phyloP scores from a whole-genome alignment of 2,329 filamentous ascomycete genomes.

The Coniochaeta hoffmannii region DNA sequence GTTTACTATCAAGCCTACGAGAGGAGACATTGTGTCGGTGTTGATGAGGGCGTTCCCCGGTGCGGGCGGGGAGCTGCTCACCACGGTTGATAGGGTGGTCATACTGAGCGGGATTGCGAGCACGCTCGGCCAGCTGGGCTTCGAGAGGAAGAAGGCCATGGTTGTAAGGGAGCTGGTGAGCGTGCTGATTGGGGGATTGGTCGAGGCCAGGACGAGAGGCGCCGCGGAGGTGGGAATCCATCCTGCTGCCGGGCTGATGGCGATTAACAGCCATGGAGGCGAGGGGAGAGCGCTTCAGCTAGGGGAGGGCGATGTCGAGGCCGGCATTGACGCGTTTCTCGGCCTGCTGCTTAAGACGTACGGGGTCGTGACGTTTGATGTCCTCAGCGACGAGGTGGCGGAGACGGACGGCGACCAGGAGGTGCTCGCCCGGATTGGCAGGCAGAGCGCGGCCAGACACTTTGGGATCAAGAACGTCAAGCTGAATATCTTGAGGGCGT shows the following conservation, averaged over 20 bases:
- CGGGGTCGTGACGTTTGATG: constrained; percentile 50
- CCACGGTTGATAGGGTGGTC: constrained; percentile 66
- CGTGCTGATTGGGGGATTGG: constrained; percentile 73
- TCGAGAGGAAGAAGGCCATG: constrained; percentile 85
- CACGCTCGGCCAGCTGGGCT: constrained; percentile 72
- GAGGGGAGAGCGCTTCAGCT: constrained; percentile 52
- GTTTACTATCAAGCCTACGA: constrained; percentile 47
- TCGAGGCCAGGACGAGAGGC: constrained; percentile 85
- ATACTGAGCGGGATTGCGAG: constrained; percentile 80
- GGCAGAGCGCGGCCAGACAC: constrained; percentile 48
- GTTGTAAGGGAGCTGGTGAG: constrained; percentile 79
- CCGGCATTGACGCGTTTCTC: constrained; percentile 57
- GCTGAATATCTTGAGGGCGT: constrained; percentile 78
- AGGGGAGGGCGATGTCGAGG: constrained; percentile 56
- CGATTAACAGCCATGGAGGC: constrained; percentile 51
- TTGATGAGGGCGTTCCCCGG: constrained; percentile 66
- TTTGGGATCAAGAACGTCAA: constrained; percentile 80
- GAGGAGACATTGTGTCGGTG: constrained; percentile 56
- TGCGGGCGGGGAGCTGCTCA: constrained; percentile 57
- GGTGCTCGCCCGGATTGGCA: constrained; percentile 49
- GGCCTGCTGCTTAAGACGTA: constrained; percentile 55
- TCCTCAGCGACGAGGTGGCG: constrained; percentile 11
- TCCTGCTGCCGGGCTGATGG: constrained; percentile 78
- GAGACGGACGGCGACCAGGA: constrained; percentile 42
- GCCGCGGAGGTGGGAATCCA: constrained; percentile 96